Evolutionary conservation across 441 rosid species (phyloP).

Genomic region (Erodium trifolium): DNA sequence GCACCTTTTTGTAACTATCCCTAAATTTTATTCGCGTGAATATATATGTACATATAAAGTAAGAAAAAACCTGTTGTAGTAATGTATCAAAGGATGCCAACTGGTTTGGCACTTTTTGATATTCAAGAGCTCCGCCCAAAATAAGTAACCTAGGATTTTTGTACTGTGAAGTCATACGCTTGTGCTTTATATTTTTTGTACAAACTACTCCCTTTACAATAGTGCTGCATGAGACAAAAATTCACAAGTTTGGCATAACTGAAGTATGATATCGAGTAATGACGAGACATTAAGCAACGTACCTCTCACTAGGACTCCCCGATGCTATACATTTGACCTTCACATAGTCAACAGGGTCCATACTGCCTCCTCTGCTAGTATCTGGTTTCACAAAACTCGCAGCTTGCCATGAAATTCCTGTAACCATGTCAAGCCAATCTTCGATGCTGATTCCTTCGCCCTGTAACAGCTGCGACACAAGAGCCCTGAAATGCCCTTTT

Average conservation of each 20-base stretch:
- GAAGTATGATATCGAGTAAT: slow-evolving; percentile 6
- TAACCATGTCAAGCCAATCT: slow-evolving; percentile 87
- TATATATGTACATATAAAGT: slow-evolving; percentile 12
- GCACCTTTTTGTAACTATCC: too few relatives aligned
- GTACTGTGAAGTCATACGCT: slow-evolving; percentile 79
- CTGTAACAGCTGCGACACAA: slow-evolving; percentile 80
- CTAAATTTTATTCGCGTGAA: neutral
- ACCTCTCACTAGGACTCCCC: slow-evolving; percentile 83
- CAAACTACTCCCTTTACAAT: slow-evolving; percentile 94
- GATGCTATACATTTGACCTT: slow-evolving; percentile 95
- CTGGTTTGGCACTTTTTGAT: slow-evolving; percentile 86
- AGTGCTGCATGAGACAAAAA: slow-evolving; percentile 39
- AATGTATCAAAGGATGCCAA: slow-evolving; percentile 89
- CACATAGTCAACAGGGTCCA: slow-evolving; percentile 99
- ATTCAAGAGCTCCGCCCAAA: slow-evolving; percentile 94
- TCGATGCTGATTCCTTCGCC: slow-evolving; percentile 71
- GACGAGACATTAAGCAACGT: slow-evolving; percentile 18
- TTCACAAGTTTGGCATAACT: slow-evolving; percentile 14
- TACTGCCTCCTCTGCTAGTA: slow-evolving; percentile 88
- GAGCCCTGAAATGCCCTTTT: slow-evolving; percentile 93
- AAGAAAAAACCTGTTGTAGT: slow-evolving; percentile 73
- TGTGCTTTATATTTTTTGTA: slow-evolving; percentile 94
- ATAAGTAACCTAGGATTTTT: slow-evolving; percentile 82
- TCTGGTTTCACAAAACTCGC: slow-evolving; percentile 92
- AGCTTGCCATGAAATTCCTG: slow-evolving; percentile 96